A percentile compares a stretch with the other conserved stretches of the same genome.
These are phyloP conservation scores for Chenopodium album DNA, from an alignment of 148 eudicot species.

Conservation along the genomic window DNA sequence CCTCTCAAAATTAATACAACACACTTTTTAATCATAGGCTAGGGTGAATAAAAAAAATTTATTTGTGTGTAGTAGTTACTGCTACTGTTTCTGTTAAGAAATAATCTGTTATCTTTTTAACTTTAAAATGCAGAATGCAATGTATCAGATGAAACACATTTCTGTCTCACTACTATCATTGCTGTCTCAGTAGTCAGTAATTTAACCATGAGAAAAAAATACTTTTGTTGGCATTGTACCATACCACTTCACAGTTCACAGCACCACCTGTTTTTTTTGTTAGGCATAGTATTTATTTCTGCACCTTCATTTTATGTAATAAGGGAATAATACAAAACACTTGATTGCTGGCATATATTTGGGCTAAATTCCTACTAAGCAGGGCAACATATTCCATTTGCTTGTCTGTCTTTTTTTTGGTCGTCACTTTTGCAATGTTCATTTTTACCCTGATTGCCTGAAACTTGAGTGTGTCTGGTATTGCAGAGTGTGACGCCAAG, in stretches of 20 bases:
- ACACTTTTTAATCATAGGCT: no score
- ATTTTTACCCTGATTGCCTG: not conserved
- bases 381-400: not conserved
- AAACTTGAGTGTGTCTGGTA: slow-evolving; percentile 15
- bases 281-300: not conserved
- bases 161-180: not conserved
- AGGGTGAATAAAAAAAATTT: not conserved
- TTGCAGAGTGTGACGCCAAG: slow-evolving; percentile 60
- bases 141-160: no score
- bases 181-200: not conserved
- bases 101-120: no score
- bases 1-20: not conserved
- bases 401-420: not conserved
- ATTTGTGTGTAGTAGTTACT: no score
- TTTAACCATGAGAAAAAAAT: not conserved
- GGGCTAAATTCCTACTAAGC: not conserved
- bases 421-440: not conserved
- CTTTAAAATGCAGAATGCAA: no score
- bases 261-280: no score
- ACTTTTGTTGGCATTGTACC: not conserved
- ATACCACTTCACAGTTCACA: no score
- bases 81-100: no score
- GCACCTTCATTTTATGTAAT: not conserved
- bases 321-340: not conserved
- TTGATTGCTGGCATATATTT: not conserved